phyloP scores from a whole-genome alignment of 164 flowering plant genomes.

The Litsea cubeba region DNA sequence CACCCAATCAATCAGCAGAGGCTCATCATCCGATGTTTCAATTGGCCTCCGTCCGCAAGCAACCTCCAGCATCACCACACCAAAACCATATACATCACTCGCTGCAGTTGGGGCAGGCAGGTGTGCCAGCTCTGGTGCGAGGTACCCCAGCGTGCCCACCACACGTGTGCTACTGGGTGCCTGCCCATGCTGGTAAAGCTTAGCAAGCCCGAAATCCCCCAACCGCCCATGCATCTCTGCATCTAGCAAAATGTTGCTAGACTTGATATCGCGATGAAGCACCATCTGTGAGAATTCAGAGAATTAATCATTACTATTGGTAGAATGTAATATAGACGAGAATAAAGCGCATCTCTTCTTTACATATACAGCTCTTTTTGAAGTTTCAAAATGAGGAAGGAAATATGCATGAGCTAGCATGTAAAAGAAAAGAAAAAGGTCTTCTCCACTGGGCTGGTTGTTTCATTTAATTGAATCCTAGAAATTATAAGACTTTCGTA shows the following conservation, averaged over 20 bases:
- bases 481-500: no score
- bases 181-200: constrained; percentile 58
- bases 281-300: constrained; percentile 34
- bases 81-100: constrained; percentile 78
- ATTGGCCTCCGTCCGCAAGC: constrained; percentile 71
- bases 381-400: no score
- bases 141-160: constrained; percentile 83
- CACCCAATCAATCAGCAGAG: constrained; percentile 65
- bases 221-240: constrained; percentile 54
- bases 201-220: constrained; percentile 81
- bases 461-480: no score
- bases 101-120: constrained; percentile 45
- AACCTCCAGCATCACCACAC: constrained; percentile 78
- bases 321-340: no score
- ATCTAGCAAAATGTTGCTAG: constrained; percentile 68
- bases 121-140: constrained; percentile 75
- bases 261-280: constrained; percentile 71
- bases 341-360: no score
- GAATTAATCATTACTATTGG: no score
- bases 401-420: no score
- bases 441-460: no score
- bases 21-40: constrained; percentile 46
- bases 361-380: no score
- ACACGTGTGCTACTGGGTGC: constrained; percentile 54
- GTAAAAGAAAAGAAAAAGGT: no score